Evolutionary conservation across 202 grass and related monocot species (phyloP).

Genomic region (Musa balbisiana): DNA sequence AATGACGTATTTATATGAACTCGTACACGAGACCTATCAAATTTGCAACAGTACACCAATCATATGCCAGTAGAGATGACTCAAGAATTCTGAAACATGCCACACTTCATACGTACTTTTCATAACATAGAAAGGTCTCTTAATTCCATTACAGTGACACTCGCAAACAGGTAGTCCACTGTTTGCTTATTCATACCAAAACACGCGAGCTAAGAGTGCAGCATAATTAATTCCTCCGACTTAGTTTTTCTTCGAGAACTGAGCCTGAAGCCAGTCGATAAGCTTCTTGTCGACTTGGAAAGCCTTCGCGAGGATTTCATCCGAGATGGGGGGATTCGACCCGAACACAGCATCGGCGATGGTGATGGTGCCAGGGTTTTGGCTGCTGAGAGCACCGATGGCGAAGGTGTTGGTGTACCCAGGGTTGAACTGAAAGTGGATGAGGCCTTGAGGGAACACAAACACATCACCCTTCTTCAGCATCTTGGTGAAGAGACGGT

Average conservation of each 20-base stretch:
- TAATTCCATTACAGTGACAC: too few relatives aligned
- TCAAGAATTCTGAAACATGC: too few relatives aligned
- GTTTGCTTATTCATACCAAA: neutral
- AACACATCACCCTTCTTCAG: neutral
- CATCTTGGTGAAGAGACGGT: neutral
- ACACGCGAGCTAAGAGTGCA: neutral
- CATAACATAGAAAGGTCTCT: too few relatives aligned
- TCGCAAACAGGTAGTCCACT: neutral
- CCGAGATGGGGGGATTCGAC: neutral
- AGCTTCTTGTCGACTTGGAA: neutral
- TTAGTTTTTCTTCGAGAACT: neutral
- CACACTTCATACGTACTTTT: too few relatives aligned
- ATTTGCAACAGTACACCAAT: too few relatives aligned
- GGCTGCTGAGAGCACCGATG: neutral
- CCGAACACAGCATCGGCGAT: neutral
- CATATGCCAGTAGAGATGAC: too few relatives aligned
- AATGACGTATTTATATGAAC: too few relatives aligned
- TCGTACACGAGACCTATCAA: too few relatives aligned
- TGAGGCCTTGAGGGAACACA: slow-evolving; percentile 3
- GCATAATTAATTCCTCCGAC: neutral
- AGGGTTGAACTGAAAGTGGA: neutral
- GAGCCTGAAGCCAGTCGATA: neutral
- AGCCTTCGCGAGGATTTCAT: neutral
- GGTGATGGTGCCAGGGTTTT: neutral
- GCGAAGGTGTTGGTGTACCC: neutral